Evolutionary conservation across 2,329 filamentous ascomycete species (phyloP), one percentile per base, ranked within the genome.

Genomic region (Colletotrichum karsti): DNA sequence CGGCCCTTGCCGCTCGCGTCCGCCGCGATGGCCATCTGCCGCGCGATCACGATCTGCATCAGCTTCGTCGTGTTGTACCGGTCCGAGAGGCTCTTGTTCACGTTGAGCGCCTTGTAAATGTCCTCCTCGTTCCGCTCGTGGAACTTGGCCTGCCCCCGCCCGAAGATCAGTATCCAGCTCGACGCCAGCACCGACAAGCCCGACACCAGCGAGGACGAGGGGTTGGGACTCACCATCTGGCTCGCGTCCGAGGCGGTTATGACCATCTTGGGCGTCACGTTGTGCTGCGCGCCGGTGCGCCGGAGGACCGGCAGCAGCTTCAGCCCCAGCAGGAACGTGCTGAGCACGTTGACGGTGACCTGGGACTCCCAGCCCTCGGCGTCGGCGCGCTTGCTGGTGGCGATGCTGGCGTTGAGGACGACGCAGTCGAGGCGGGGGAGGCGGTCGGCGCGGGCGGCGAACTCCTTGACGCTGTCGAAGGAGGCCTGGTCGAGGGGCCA

Each of bases 291-390:
- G 2, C 78, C 79, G 8, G 80, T 80, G 12, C 73, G 73, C 20
- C 77, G 77, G 70, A 87, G 69, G 24, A 74, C 71, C 1, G 84
- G 84, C 20, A 87, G 72, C 20, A 85, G 69, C 55, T 81, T 68
- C 10, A 86, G 44, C 0, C 80, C 79, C 59, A 87, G 75, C 28
- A 87, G 73, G 37, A 83, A 81, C 0, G 82, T 86, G 3, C 78
- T 78, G 37, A 87, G 74, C 18, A 85, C 80, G 70, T 87, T 87
- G 50, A 86, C 78, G 4, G 80, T 81, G 54, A 85, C 72, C 28
- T 76, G 80, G 13, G 72, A 71, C 72, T 86, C 84, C 59, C 80
- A 77, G 3, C 81, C 83, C 62, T 83, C 81, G 20, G 74, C 56
- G 13, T 71, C 62, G 24, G 57, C 63, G 30, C 60, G 46, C 13